These are phyloP conservation scores for Vicia villosa DNA, from an alignment of 306 rosid genomes.

Conservation along the genomic window DNA sequence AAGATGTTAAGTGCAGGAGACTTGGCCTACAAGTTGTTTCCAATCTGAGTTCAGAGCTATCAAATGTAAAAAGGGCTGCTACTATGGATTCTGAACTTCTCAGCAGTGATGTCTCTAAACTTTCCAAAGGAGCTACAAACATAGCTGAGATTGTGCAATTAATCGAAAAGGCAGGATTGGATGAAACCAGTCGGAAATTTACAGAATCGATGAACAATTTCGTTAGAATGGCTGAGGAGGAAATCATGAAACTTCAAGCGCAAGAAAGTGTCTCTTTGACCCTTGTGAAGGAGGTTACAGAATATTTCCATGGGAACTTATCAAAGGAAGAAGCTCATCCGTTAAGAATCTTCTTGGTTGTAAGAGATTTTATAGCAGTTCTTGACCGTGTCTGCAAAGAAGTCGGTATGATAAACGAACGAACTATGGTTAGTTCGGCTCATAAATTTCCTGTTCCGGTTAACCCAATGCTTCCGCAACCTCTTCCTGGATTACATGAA, in stretches of 20 bases:
- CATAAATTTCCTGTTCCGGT: conserved; percentile 90
- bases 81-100: conserved; percentile 86
- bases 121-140: conserved; percentile 63
- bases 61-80: conserved; percentile 90
- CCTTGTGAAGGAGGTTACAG: conserved; percentile 90
- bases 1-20: conserved; percentile 73
- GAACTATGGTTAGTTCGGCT: conserved; percentile 74
- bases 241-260: conserved; percentile 70
- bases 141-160: conserved; percentile 56
- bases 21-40: conserved; percentile 89
- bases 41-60: conserved; percentile 75
- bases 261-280: conserved; percentile 82
- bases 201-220: conserved; percentile 69
- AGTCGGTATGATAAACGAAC: conserved; percentile 78
- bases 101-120: conserved; percentile 67
- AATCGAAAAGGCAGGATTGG: conserved; percentile 37
- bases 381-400: conserved; percentile 93
- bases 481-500: conserved; percentile 53
- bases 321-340: conserved; percentile 99
- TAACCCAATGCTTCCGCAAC: conserved; percentile 80
- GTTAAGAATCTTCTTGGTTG: conserved; percentile 84
- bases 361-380: conserved; percentile 72
- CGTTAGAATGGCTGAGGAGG: conserved; percentile 81
- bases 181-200: conserved; percentile 49
- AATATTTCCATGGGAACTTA: conserved; percentile 92